Base-by-base conservation (phyloP, 2,329 filamentous ascomycete genomes). In the Emergomyces orientalis region DNA sequence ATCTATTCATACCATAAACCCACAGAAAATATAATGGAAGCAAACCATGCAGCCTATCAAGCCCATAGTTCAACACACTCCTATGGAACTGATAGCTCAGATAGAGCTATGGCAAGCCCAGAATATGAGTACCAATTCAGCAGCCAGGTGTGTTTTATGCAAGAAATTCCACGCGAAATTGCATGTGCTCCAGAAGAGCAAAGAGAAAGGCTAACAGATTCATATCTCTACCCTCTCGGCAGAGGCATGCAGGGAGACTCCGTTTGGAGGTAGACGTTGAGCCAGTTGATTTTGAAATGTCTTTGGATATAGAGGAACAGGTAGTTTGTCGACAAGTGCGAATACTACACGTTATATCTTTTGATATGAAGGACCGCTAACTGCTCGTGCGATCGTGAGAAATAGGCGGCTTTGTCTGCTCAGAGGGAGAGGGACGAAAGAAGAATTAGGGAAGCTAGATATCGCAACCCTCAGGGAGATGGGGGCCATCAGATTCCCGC, bases 231-330 rank as follows among this genome's bases (percentile, higher is more conserved):
- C 8, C 17, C 19, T 13, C 17, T 14, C 9, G 34, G 32, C n/a
- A 52, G 47, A 52, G 45, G 1, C 30, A 60, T 54, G n/a, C 32
- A 51, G 32, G 32, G n/a, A 60, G n/a, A 47, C 51, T 17, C 34
- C 34, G 55, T 19, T 54, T 52, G 41, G 59, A 63, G 25, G 27
- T 52, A n/a, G 56, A 62, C n/a, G 41, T 64, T 7, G 62, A 63
- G 17, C 59, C 54, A 55, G 37, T 65, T 19, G 64, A 64, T 30
- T 64, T 62, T 32, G 64, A 65, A 52, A 65, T 65, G 64, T 57
- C 63, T 14, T 45, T 66, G 41, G 62, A 66, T 65, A 59, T 65
- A 41, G 63, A 65, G 39, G 62, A 62, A 55, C 61, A 65, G 49
- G 62, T 65, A 63, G 6, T 30, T 61, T 30, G 13, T 34, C 51